Percentiles rank a stretch among this genome's conserved stretches.
These are phyloP conservation scores for Sphagnum contortum DNA, from an alignment of 225 moss, liverwort and hornwort genomes.

Conservation along the genomic window DNA sequence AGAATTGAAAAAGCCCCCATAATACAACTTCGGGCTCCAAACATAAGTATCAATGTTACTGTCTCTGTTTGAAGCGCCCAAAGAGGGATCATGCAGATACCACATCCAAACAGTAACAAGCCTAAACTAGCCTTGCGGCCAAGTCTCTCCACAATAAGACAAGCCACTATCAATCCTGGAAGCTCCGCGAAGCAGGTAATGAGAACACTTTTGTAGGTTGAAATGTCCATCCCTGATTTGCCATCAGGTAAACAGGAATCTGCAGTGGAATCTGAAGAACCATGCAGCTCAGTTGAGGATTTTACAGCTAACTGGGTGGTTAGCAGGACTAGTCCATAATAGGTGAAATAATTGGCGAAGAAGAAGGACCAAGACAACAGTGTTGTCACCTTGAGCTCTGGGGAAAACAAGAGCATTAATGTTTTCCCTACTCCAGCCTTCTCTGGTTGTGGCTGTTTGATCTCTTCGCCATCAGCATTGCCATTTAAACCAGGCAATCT, in stretches of 20 bases:
- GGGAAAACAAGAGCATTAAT: slow-evolving; percentile 56
- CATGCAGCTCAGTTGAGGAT: slow-evolving; percentile 8
- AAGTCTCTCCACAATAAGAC: slow-evolving; percentile 74
- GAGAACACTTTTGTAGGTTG: slow-evolving; percentile 75
- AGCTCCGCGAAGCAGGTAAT: slow-evolving; percentile 78
- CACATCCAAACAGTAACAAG: slow-evolving; percentile 53
- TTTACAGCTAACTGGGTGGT: slow-evolving; percentile 76
- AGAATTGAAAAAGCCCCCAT: slow-evolving; percentile 89
- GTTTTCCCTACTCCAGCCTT: slow-evolving; percentile 23
- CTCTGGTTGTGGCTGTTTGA: not conserved
- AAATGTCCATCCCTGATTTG: slow-evolving; percentile 41
- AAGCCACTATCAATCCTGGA: slow-evolving; percentile 79
- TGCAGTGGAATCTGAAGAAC: not conserved
- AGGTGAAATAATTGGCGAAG: slow-evolving; percentile 85
- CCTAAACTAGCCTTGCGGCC: slow-evolving; percentile 70
- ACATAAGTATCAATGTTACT: slow-evolving; percentile 62
- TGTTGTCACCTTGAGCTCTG: slow-evolving; percentile 58
- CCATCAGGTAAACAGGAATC: slow-evolving; percentile 32
- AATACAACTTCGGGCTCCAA: slow-evolving; percentile 84
- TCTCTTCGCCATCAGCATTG: not conserved
- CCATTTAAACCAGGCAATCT: not conserved
- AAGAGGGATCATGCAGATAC: slow-evolving; percentile 61
- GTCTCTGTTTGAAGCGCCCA: slow-evolving; percentile 33
- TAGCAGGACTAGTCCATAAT: slow-evolving; percentile 88
- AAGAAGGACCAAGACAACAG: slow-evolving; percentile 71